Base-by-base conservation (phyloP, 768 basidiomycete species). In the Amanita phalloides region DNA sequence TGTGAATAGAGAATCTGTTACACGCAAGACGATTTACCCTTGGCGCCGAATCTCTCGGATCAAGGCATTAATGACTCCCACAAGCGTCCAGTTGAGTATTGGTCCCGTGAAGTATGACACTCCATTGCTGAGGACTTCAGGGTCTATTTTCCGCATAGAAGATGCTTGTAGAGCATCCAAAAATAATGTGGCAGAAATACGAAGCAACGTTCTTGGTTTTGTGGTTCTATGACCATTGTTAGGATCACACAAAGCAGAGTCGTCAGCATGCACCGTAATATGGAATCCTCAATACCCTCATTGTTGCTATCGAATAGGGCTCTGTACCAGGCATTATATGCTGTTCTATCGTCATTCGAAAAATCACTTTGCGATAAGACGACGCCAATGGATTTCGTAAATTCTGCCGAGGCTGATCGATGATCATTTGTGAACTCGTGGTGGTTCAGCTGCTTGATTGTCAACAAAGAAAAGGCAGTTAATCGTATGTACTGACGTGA, bases 221-320 rank as follows among this genome's bases (percentile, higher is more conserved):
- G 85, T 90, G 83, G 77, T 51, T 86, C 90, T 57, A 14, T 13
- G 5, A 25, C 26, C 10, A 30, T 50, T 21, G 5, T 44, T 30
- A 48, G 25, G 48, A 49, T 48, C 36, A 23, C 37, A 25, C 45
- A 41, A 48, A 11, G 44, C 35, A 42, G 7, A 28, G 48, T 13
- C 13, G 5, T 14, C 28, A 33, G 36, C 10, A 46, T 51, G 57
- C 64, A 81, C 82, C 82, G 71, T 23, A 85, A 67, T 51, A 88
- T 85, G 11, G 76, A 81, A 58, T 91, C 89, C 57, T 90, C 89
- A 25, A 91, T 90, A 1, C 89, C 89, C 62, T 90, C 89, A 56
- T 79, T 88, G 54, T 69, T 71, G 45, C 70, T 80, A 60, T 89
- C 86, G 62, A 90, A 90, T 25, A 91, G 68, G 0, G 85, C 83